Base-by-base conservation (phyloP, 1,139 yeast genomes). In the Sugiyamaella novakii region DNA sequence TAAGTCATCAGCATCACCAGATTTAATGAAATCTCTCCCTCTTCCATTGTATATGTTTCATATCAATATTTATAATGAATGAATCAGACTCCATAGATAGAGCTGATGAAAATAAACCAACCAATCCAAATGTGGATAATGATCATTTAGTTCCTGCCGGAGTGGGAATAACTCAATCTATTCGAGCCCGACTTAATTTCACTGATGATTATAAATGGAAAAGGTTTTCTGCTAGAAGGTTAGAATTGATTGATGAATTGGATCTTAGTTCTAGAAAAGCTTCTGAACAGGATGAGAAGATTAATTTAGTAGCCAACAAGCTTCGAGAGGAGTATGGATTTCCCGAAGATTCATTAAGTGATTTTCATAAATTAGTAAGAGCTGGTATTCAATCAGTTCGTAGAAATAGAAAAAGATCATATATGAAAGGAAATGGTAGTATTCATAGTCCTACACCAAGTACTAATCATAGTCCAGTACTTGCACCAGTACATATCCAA, bases 331-430 rank as follows among this genome's bases (percentile, higher is more conserved):
- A 92, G 69, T 92, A 87, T 61, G 79, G 81, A 12, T 91, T 83
- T 63, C 78, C 83, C 0, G 69, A 68, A 6, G 78, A 77, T 2
- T 73, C 78, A 24, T 70, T 81, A 31, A 70, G 73, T 1, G 98
- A 91, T 58, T 91, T 92, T 64, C 96, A 89, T 65, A 85, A 84
- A 65, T 76, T 92, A 38, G 97, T 92, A 0, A 73, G 96, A 28
- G 95, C 96, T 2, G 98, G 96, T 0, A 84, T 92, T 22, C 98
- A 92, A 65, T 78, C 84, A 19, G 88, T 81, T 3, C 69, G 89
- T 49, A 69, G 89, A 53, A 83, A 83, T 61, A 73, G 86, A 53
- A 83, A 81, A 60, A 70, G 89, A 51, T 74, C 57, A 2, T 46
- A 40, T n/a, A 18, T 35, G 35, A 52, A 46, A 14, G 35, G 27